Evolutionary conservation across 345 rosid species (phyloP), one percentile per base, ranked within the genome.

Genomic region (Limnanthes douglasii): DNA sequence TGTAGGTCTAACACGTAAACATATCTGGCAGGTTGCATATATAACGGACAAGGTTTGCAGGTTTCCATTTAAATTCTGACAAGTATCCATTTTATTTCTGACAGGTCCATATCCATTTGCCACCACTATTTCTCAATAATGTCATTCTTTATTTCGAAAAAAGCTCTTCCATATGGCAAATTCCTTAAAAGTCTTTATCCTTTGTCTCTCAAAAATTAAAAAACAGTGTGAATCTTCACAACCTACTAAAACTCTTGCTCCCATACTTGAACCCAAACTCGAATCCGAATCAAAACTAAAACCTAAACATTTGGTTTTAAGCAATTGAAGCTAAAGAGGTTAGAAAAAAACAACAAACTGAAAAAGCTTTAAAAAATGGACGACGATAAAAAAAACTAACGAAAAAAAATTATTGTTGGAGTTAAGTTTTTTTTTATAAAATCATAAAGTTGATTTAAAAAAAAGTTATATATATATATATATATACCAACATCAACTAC

Each of bases 81-180:
- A 22, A 28, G 47, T 16, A 54, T 65, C 34, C 5, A 29, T 3
- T 70, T 76, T 52, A 65, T 67, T 50, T 65, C 77, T 21, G 93
- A 81, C 46, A n/a, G n/a, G n/a, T n/a, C n/a, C n/a, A n/a, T n/a
- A n/a, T n/a, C n/a, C n/a, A n/a, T n/a, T n/a, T n/a, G n/a, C 53
- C 76, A 4, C 58, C 66, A 30, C 84, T 76, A 52, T 73, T 81
- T 52, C 59, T 76, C 61, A 63, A 61, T 46, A 81, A 81, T 45
- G 72, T 64, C 34, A 35, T 73, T 24, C 54, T 62, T 47, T 73
- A 65, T 56, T 81, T 70, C 43, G 61, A 84, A 26, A 57, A 48
- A 17, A 39, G 65, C 18, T 76, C 88, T 3, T 37, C 43, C 0
- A 70, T 73, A 39, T 73, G 63, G 5, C 31, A 13, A 39, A 46